phyloP scores from a whole-genome alignment of 2,329 filamentous ascomycete genomes.

The Teratosphaeria gauchensis region DNA sequence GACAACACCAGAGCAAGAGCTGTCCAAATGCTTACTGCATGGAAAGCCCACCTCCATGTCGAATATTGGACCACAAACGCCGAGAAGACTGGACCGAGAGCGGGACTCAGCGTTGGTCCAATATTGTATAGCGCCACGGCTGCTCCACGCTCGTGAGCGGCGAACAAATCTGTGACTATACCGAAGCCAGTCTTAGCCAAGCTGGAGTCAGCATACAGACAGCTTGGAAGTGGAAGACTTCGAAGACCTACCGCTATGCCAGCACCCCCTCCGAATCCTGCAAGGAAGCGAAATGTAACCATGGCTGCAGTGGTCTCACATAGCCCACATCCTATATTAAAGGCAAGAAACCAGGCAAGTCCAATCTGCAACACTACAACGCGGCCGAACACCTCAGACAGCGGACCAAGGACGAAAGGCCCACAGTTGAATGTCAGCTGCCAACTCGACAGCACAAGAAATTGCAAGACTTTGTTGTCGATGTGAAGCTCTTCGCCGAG shows the following conservation, averaged over 20 bases:
- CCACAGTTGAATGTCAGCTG: slow-evolving; percentile 36
- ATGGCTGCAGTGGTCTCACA: slow-evolving; percentile 19
- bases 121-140: slow-evolving; percentile 20
- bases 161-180: no score
- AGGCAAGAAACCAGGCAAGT: slow-evolving; percentile 25
- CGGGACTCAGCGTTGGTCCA: no score
- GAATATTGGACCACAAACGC: slow-evolving; percentile 31
- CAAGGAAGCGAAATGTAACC: slow-evolving; percentile 24
- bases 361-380: slow-evolving; percentile 20
- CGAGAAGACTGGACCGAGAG: slow-evolving; percentile 17
- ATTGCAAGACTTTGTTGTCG: slow-evolving; percentile 10
- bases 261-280: slow-evolving; percentile 23
- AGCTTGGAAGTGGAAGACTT: no score
- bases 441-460: slow-evolving; percentile 25
- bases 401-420: slow-evolving; percentile 34
- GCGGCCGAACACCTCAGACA: slow-evolving; percentile 39
- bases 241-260: no score
- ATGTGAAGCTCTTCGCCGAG: slow-evolving; percentile 21
- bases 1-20: no score
- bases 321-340: slow-evolving; percentile 24
- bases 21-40: no score
- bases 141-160: slow-evolving; percentile 19
- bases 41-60: slow-evolving; percentile 35
- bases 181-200: no score
- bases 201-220: no score